Evolutionary conservation across 306 rosid genomes (phyloP), one percentile per base, ranked within the genome.

Genomic region (Aeschynomene evenia): DNA sequence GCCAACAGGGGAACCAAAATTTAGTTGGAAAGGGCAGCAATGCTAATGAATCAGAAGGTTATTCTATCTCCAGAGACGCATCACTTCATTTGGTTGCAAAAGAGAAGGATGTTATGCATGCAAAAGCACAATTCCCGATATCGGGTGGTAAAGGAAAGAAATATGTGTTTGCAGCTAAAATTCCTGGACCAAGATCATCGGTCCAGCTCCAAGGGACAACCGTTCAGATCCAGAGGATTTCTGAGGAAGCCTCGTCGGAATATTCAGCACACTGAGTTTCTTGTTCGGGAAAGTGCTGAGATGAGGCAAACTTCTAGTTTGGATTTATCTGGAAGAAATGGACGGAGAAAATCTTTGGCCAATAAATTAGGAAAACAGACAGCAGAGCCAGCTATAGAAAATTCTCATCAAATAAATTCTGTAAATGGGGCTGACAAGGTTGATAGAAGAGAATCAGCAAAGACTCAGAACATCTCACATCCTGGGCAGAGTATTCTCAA

Each of bases 181-280:
- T 64, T 85, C 57, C 98, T 74, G 85, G 91, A 69, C 45, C 90
- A 43, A 82, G 80, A 73, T 60, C 86, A 31, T 66, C 81, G 84
- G 68, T 75, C 83, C 89, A 21, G 83, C 76, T 76, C 56, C 89
- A 15, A 88, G 81, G 81, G 59, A 55, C 53, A 66, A 72, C 43
- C 88, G 69, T 6, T 5, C 58, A 5, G 97, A 87, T 59, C 81
- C 59, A 76, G 79, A 63, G 97, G 89, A 51, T 81, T 72, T 81
- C 72, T 66, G 50, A 87, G 97, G 80, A 84, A 86, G 80, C 88
- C 90, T 63, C 84, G 82, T n/a, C 87, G 83, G 6, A 90, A 77
- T 78, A 49, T 79, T 43, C 96, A 85, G 57, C 91, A 81, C 24
- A 87, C 96, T 20, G 98, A 90, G 85, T 94, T 94, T 83, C 94